These are phyloP conservation scores for Saccharomyces hybrid DNA, from an alignment of 1,139 yeast species.

Conservation along the genomic window DNA sequence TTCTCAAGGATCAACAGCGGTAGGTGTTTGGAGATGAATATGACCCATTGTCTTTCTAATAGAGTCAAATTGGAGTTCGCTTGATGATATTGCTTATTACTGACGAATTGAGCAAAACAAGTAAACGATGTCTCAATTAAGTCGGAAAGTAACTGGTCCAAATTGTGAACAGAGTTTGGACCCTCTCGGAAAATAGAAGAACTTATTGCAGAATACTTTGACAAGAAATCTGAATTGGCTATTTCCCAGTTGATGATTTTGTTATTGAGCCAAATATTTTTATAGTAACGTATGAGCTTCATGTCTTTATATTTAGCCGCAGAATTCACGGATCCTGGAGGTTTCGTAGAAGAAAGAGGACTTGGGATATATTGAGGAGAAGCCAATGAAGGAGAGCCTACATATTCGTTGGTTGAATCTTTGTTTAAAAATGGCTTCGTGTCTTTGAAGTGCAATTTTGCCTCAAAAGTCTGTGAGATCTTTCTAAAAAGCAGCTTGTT, in stretches of 20 bases:
- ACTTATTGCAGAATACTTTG: constrained; percentile 25
- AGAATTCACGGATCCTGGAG: constrained; percentile 13
- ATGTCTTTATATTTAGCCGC: constrained; percentile 24
- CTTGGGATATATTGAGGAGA: constrained; percentile 28
- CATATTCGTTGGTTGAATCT: constrained; percentile 14
- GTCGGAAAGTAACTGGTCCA: constrained; percentile 23
- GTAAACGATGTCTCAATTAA: constrained; percentile 31
- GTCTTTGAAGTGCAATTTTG: constrained; percentile 19
- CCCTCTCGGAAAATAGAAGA: constrained; percentile 17
- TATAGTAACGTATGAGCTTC: constrained; percentile 28
- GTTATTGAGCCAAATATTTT: constrained; percentile 31
- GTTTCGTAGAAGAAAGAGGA: constrained; percentile 18
- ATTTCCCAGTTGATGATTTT: constrained; percentile 28
- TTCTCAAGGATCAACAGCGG: constrained; percentile 25
- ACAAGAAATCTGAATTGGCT: constrained; percentile 21
- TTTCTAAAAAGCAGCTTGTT: constrained; percentile 24
- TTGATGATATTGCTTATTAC: constrained; percentile 31
- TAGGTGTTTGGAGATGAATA: constrained; percentile 28
- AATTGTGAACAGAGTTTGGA: constrained; percentile 9
- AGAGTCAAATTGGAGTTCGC: constrained; percentile 25
- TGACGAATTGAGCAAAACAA: constrained; percentile 32
- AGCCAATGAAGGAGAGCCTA: constrained; percentile 26
- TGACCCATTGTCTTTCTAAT: constrained; percentile 29
- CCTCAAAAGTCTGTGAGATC: constrained; percentile 17
- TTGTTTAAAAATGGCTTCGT: constrained; percentile 8